Base-by-base conservation (phyloP, 345 rosid genomes). In the Balakata baccata region DNA sequence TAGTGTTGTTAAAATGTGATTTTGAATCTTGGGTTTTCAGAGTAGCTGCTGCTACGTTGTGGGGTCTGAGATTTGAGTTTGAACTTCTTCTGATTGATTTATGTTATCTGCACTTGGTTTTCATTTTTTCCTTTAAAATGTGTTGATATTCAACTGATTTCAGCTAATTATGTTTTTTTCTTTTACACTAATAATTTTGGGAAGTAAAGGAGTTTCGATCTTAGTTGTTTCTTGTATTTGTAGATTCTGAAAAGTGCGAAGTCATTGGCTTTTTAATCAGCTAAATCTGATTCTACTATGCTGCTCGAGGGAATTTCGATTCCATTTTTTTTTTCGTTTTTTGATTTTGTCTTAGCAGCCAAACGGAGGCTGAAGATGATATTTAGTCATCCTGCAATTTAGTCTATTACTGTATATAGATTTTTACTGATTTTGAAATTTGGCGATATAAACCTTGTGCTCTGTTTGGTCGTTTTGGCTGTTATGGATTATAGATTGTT, bases 391-490 rank as follows among this genome's bases (percentile, higher is more conserved):
- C 6, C 41, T 2, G 63, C 16, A n/a, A 14, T 25, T 37, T 46
- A n/a, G 47, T 70, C 47, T 20, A 17, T 60, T 68, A 16, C 38
- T 34, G 20, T 13, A 6, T 38, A 16, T 47, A 34, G 46, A 22
- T 58, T 57, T 60, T 49, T 73, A 75, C 49, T 58, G n/a, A 11
- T 20, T 66, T 58, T 57, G 34, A 10, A 66, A 46, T 37, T 22
- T 39, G 49, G 41, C 25, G 29, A 29, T 17, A 47, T 18, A 3
- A 57, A 41, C 18, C 53, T 64, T 10, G 0, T 61, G 51, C 45
- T 25, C 17, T 34, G 75, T 37, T 64, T 43, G 7, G 37, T 11
- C 25, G 60, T 20, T 34, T 4, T 64, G 7, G 17, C n/a, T 20
- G 41, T 74, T 65, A 18, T 45, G 54, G 49, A 29, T 41, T 54